phyloP scores from a whole-genome alignment of 2,329 filamentous ascomycete species.

The Scytalidium lignicola region DNA sequence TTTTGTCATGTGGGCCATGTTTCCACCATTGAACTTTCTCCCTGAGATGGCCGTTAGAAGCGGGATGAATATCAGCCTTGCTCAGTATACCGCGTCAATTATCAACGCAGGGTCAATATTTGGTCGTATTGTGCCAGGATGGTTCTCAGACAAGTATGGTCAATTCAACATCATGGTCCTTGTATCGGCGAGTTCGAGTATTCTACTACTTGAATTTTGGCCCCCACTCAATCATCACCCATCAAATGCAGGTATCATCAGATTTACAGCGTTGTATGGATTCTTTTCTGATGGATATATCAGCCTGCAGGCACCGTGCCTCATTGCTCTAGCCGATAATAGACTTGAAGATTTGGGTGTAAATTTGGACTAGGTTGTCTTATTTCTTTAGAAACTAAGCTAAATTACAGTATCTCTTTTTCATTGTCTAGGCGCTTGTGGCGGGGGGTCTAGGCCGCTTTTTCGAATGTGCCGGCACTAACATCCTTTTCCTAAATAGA shows the following conservation, averaged over 20 bases:
- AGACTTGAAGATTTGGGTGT: background rate
- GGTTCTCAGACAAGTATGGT: conserved; percentile 46
- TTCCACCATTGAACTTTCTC: conserved; percentile 45
- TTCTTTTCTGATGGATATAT: conserved; percentile 63
- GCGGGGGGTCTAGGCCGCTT: no score
- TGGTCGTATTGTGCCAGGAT: conserved; percentile 48
- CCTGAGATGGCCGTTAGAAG: conserved; percentile 28
- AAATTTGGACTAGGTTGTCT: background rate
- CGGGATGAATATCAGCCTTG: conserved; percentile 39
- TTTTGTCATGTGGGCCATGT: conserved; percentile 36
- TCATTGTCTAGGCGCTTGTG: no score
- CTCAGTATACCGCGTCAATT: conserved; percentile 45
- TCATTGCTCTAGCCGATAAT: background rate
- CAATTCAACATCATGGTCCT: conserved; percentile 47
- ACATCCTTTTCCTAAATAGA: no score
- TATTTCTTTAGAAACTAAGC: no score
- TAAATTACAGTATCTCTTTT: no score
- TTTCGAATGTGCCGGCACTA: no score
- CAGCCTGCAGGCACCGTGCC: conserved; percentile 53
- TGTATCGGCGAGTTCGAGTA: conserved; percentile 26
- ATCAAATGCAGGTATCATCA: conserved; percentile 47
- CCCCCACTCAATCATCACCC: conserved; percentile 44
- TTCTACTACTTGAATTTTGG: conserved; percentile 46
- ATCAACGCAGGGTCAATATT: conserved; percentile 44
- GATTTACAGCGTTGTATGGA: conserved; percentile 63